These are phyloP conservation scores for Mycogone perniciosa DNA, from an alignment of 2,329 filamentous ascomycete species.

Conservation along the genomic window DNA sequence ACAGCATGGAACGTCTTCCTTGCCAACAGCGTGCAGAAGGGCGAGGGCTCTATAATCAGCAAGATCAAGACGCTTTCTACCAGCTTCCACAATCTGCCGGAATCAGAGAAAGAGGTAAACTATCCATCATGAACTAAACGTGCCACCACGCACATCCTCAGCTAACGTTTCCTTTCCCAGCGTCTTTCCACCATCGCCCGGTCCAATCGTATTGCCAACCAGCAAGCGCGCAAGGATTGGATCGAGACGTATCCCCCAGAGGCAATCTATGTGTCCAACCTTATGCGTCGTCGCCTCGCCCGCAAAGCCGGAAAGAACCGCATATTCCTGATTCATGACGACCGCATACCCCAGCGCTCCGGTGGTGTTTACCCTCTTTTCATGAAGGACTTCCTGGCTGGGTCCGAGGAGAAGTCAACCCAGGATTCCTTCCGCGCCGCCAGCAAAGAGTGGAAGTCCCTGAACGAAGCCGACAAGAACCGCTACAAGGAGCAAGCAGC, in stretches of 20 bases:
- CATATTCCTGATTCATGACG: constrained; percentile 34
- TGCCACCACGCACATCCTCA: neutral
- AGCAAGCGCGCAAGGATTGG: constrained; percentile 39
- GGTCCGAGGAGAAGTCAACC: constrained; percentile 19
- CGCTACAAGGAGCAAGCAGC: constrained; percentile 29
- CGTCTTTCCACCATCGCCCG: constrained; percentile 26
- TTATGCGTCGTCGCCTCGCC: constrained; percentile 37
- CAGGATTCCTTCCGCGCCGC: constrained; percentile 22
- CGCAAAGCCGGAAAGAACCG: constrained; percentile 26
- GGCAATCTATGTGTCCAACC: constrained; percentile 41
- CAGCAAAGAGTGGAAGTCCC: constrained; percentile 35
- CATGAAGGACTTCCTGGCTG: constrained; percentile 31
- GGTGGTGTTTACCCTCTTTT: constrained; percentile 30
- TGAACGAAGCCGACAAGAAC: constrained; percentile 37
- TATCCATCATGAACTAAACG: too few relatives aligned
- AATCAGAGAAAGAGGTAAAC: constrained; percentile 39
- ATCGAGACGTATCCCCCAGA: constrained; percentile 35
- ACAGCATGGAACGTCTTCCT: constrained; percentile 35
- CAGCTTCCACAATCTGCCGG: constrained; percentile 35
- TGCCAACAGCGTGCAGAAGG: constrained; percentile 22
- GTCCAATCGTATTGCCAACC: constrained; percentile 38
- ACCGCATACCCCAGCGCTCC: constrained; percentile 40
- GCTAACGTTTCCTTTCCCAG: constrained; percentile 15
- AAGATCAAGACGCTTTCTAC: constrained; percentile 24
- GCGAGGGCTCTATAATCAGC: constrained; percentile 10